Base-by-base conservation (phyloP, 305 asterid species). In the Rubia balearica region DNA sequence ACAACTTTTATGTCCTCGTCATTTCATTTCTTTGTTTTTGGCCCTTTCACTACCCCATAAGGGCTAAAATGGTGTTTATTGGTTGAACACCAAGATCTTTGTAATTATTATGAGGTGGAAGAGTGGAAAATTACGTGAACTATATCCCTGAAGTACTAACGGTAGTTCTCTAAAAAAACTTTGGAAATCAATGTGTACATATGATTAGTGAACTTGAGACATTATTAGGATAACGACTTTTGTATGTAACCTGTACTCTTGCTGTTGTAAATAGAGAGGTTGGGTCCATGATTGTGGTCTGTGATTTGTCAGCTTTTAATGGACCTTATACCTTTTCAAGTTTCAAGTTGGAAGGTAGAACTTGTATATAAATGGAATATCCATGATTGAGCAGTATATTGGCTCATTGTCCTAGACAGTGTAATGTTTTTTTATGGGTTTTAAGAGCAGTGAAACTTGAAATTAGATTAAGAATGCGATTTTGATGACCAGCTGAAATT, bases 261-360 rank as follows among this genome's bases (percentile, higher is more conserved):
- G 59, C 59, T 51, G 59, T 51, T 51, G 73, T 65, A 16, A 43
- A n/a, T 43, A 48, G 48, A 9, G 48, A 68, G 71, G 62, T 51
- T 33, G 13, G 19, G 65, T 45, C 43, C 24, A 57, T 40, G 67
- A 11, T 17, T 14, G 46, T 38, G 13, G 33, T 4, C 68, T 60
- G 74, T 43, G 74, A 71, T 17, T 16, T 61, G 6, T 67, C 30
- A 38, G 12, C 24, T 57, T n/a, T 24, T 36, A 0, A 11, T 56
- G 65, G 64, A 40, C 49, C 19, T 21, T 14, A 16, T 62, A 5
- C 33, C 5, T 21, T 36, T 16, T 33, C 46, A 16, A 36, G 11
- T 41, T 16, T 16, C 46, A 36, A 16, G 67, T 62, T 62, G 5
- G 19, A 14, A 61, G 36, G 12, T 36, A 33, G n/a, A 33, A 33